These are phyloP conservation scores for Alternaria alternata DNA, from an alignment of 2,329 filamentous ascomycete genomes.

Conservation along the genomic window DNA sequence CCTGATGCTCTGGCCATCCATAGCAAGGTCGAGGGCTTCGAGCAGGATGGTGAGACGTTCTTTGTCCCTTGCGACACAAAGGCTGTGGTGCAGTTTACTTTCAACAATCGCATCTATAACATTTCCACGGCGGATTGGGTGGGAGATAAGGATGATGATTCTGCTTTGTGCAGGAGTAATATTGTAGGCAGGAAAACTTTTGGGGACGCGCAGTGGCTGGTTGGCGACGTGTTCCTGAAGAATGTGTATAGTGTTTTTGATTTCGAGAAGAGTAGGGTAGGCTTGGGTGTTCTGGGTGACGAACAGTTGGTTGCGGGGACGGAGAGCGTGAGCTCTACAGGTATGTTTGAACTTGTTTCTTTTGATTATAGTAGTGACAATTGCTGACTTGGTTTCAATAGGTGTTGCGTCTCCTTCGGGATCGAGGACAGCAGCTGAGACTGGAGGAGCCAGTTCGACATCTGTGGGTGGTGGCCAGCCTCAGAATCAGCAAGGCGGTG, in stretches of 20 bases:
- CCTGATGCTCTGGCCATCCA: slow-evolving; percentile 74
- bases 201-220: slow-evolving; percentile 70
- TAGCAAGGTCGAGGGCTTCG: slow-evolving; percentile 69
- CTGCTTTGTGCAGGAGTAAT: slow-evolving; percentile 67
- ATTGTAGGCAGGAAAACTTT: slow-evolving; percentile 77
- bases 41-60: slow-evolving; percentile 67
- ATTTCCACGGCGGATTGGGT: slow-evolving; percentile 78
- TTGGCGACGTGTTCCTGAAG: slow-evolving; percentile 87
- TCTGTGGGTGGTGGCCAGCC: slow-evolving; percentile 5
- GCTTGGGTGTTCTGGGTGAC: slow-evolving; percentile 50
- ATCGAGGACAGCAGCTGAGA: background rate
- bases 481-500: slow-evolving; percentile 11
- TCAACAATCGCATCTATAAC: slow-evolving; percentile 72
- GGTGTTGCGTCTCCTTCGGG: slow-evolving; percentile 7
- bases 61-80: slow-evolving; percentile 76
- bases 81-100: slow-evolving; percentile 68
- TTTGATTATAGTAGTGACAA: background rate
- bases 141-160: slow-evolving; percentile 51
- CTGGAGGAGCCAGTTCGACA: background rate
- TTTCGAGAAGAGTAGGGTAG: slow-evolving; percentile 71
- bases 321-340: slow-evolving; percentile 6
- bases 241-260: slow-evolving; percentile 91
- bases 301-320: slow-evolving; percentile 1
- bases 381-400: background rate
- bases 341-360: slow-evolving; percentile 10